Base-by-base conservation (phyloP, 176 grass and related monocot species). In the Oropetium thomaeum region DNA sequence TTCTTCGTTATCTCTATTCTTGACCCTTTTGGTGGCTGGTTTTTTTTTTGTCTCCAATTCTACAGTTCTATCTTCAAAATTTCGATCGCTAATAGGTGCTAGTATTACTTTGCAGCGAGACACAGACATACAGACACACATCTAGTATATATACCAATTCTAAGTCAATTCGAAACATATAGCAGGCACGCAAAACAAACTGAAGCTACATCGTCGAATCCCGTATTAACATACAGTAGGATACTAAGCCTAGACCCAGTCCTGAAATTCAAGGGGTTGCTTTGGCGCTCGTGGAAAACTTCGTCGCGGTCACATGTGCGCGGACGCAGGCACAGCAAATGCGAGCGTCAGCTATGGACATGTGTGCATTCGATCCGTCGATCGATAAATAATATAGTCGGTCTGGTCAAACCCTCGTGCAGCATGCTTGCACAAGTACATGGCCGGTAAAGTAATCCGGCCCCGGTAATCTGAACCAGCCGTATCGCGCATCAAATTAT, bases 201-300 rank as follows among this genome's bases (percentile, higher is more conserved):
- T 12, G 20, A 11, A 27, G n/a, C 20, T 39, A 40, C 5, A 67
- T 29, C 4, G 10, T 37, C 10, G 69, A 34, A 38, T 12, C 20
- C 13, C 30, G 29, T 43, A 37, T 27, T 37, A 72, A 38, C 49
- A 25, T 57, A n/a, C n/a, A n/a, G n/a, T n/a, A 57, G 48, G 32
- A 16, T 30, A 33, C 32, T 28, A 57, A 25, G 23, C 10, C 6
- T 51, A 33, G 12, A 10, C 5, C 27, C 27, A 33, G 44, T 60
- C 26, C 41, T 59, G 29, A 44, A 55, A 27, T 15, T 32, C 41
- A 10, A 12, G 20, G 35, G 27, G 42, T n/a, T n/a, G 64, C 20
- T 35, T 25, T 70, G 19, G 60, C 45, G 58, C 33, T 57, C 58
- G 14, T 62, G 79, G 80, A 74, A 74, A 83, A 60, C 80, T 83